Conservation (phyloP, 805 yeast species). For the Wickerhamomyces xylosicus region DNA sequence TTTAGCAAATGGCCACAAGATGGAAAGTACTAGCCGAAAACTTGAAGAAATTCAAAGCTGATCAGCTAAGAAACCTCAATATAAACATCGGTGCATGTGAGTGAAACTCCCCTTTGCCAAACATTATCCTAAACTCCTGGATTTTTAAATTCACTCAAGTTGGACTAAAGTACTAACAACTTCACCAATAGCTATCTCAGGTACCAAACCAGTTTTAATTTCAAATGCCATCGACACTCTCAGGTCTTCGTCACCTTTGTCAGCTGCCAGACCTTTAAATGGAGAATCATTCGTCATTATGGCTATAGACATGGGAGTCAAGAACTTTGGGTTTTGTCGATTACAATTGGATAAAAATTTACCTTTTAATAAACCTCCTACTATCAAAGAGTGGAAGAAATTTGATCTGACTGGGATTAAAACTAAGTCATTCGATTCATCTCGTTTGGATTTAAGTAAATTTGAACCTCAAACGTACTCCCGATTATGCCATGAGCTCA, state of each 20-base stretch:
- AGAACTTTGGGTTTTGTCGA: slow-evolving; percentile 24
- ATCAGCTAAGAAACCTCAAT: not conserved
- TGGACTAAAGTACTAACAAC: no score
- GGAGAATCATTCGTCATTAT: slow-evolving; percentile 16
- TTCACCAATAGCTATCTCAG: slow-evolving; percentile 3
- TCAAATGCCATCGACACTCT: slow-evolving; percentile 4
- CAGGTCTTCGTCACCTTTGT: slow-evolving; percentile 4
- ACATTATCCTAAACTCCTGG: not conserved
- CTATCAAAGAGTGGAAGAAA: slow-evolving; percentile 25
- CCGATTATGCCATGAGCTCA: slow-evolving; percentile 14
- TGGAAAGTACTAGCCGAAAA: not conserved
- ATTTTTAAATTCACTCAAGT: not conserved
- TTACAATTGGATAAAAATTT: slow-evolving; percentile 16
- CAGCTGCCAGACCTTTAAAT: slow-evolving; percentile 10
- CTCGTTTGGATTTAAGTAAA: not conserved
- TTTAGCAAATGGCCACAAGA: not conserved
- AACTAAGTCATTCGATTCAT: slow-evolving; percentile 1
- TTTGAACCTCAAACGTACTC: slow-evolving; percentile 19
- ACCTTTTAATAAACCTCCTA: slow-evolving; percentile 15
- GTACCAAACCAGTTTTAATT: slow-evolving; percentile 8
- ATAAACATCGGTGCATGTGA: not conserved
- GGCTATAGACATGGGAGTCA: slow-evolving; percentile 28
- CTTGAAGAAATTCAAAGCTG: not conserved
- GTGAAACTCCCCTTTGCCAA: not conserved
- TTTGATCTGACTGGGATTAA: slow-evolving; percentile 19